These are phyloP conservation scores for Plantago ovata DNA, from an alignment of 257 asterid species.

Conservation along the genomic window DNA sequence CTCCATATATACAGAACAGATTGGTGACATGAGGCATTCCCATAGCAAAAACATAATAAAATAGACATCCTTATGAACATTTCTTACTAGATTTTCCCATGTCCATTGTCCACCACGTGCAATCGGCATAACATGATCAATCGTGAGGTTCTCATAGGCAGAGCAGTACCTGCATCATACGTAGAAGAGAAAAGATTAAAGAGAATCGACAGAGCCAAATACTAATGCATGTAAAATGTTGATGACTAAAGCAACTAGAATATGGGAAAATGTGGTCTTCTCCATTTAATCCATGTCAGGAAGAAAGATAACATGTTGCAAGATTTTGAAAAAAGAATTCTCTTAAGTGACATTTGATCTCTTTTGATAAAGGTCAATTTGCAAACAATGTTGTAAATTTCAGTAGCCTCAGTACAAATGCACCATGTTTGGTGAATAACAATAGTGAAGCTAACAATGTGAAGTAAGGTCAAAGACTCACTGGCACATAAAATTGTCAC, in stretches of 20 bases:
- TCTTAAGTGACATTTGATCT: too few species aligned
- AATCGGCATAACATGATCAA: constrained; percentile 80
- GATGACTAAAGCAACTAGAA: too few species aligned
- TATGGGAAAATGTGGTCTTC: too few species aligned
- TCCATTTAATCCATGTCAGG: background rate
- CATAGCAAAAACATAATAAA: background rate
- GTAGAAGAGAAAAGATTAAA: too few species aligned
- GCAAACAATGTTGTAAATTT: too few species aligned
- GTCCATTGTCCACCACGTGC: constrained; percentile 93
- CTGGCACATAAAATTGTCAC: constrained; percentile 88
- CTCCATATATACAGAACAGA: too few species aligned
- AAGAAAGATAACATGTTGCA: background rate
- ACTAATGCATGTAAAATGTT: too few species aligned
- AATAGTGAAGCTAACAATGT: constrained; percentile 3
- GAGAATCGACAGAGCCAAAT: too few species aligned
- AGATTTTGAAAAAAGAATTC: background rate
- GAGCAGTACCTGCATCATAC: constrained; percentile 57
- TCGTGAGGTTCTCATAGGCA: constrained; percentile 63
- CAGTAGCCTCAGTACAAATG: constrained; percentile 3
- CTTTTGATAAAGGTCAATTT: background rate
- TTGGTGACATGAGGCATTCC: too few species aligned
- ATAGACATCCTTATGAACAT: constrained; percentile 11
- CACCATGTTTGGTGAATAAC: background rate
- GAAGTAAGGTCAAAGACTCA: constrained; percentile 42
- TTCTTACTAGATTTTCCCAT: constrained; percentile 87